These are phyloP conservation scores for Linnemannia exigua DNA, from an alignment of 192 early-diverging fungal species.

Conservation along the genomic window DNA sequence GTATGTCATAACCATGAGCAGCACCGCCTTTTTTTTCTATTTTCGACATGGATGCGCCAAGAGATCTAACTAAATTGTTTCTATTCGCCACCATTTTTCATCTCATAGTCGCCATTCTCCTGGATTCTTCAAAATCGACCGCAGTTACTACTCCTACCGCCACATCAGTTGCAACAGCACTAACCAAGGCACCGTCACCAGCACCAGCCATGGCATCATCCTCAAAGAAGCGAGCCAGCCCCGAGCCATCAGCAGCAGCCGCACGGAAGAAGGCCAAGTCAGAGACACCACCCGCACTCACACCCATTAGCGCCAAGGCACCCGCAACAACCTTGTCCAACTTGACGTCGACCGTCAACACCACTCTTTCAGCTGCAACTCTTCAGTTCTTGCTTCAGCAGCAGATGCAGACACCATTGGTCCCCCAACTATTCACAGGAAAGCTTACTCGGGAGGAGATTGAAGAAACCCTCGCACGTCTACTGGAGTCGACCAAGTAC, in stretches of 20 bases:
- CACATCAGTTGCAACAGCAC: not conserved
- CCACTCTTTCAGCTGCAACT: constrained; percentile 42
- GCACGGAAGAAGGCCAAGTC: constrained; percentile 36
- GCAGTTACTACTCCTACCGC: constrained; percentile 5
- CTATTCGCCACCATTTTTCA: not conserved
- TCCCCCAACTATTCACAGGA: constrained; percentile 42
- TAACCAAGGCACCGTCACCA: not conserved
- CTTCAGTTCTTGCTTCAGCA: constrained; percentile 50
- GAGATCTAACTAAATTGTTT: too few relatives aligned
- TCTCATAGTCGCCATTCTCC: constrained; percentile 20
- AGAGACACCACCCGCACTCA: not conserved
- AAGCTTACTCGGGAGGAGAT: constrained; percentile 37
- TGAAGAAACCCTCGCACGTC: constrained; percentile 30
- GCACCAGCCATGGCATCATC: not conserved
- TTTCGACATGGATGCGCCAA: not conserved
- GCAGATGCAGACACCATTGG: constrained; percentile 41
- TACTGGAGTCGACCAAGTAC: constrained; percentile 48
- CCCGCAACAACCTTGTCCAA: constrained; percentile 12
- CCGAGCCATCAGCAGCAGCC: constrained; percentile 26
- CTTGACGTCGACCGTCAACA: constrained; percentile 20
- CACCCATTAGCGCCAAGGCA: not conserved
- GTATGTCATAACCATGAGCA: not conserved
- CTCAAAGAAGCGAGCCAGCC: constrained; percentile 38
- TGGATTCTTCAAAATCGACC: constrained; percentile 22
- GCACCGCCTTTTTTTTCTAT: not conserved